Conservation (phyloP, 2,329 filamentous ascomycete species). For the Aspergillus sp. region DNA sequence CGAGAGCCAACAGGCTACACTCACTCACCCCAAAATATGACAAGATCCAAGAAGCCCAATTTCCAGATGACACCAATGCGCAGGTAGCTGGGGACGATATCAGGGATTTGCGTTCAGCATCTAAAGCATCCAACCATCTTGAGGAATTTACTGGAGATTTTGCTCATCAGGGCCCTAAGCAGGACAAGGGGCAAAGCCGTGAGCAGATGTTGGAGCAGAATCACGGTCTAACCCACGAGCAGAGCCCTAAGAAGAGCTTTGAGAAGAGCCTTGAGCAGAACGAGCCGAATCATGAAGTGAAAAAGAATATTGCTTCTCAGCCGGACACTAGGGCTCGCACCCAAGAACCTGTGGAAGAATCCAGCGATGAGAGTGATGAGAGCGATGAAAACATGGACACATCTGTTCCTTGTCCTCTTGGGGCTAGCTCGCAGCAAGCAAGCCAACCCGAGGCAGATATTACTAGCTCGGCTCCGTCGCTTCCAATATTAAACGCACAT, state of each 20-base stretch:
- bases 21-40: background rate
- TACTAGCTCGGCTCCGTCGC: conserved; percentile 17
- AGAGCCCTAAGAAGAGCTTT: no score
- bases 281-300: background rate
- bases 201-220: no score
- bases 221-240: no score
- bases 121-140: no score
- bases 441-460: conserved; percentile 19
- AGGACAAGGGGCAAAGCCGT: no score
- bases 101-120: background rate
- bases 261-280: no score
- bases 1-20: background rate
- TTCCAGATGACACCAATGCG: background rate
- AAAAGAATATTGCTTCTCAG: background rate
- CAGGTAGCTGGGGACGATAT: background rate
- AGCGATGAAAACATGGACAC: conserved; percentile 22
- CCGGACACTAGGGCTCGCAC: background rate
- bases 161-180: no score
- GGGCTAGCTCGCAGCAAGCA: conserved; percentile 15
- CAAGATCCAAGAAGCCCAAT: background rate
- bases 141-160: no score
- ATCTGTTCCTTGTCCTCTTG: conserved; percentile 27
- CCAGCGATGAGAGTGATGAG: conserved; percentile 24
- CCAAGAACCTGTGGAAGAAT: conserved; percentile 3
- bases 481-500: conserved; percentile 7